A percentile compares a stretch with the other conserved stretches of the same genome.
These are phyloP conservation scores for Solanum pennellii DNA, from an alignment of 257 asterid genomes.

Conservation along the genomic window DNA sequence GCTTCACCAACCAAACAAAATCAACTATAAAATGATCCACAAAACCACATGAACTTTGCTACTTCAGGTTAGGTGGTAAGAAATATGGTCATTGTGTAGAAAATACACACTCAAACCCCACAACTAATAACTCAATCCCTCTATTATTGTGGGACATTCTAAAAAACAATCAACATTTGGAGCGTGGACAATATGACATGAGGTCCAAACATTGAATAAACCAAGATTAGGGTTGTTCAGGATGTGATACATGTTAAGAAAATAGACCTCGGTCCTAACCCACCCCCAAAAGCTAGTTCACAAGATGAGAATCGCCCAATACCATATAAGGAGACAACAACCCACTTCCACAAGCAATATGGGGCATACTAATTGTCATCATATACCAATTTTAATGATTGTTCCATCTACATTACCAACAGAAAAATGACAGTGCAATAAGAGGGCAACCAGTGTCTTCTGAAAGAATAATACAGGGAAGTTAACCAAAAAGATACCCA, in stretches of 20 bases:
- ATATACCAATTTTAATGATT: neutral
- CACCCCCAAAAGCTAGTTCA: neutral
- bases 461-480: neutral
- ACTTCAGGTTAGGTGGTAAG: neutral
- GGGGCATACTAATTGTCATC: neutral
- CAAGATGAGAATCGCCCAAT: neutral
- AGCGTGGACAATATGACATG: neutral
- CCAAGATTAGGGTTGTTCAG: neutral
- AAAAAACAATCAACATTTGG: neutral
- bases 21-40: constrained; percentile 7
- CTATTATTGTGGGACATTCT: neutral
- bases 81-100: neutral
- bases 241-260: neutral
- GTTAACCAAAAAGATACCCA: neutral
- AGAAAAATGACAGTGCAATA: neutral
- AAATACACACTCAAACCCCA: neutral
- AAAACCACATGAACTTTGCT: neutral
- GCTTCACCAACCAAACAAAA: constrained; percentile 1
- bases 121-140: neutral
- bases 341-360: neutral
- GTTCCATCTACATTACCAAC: neutral
- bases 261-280: neutral
- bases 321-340: neutral
- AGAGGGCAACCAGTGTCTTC: neutral
- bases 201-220: neutral